Conservation (phyloP, 2,329 filamentous ascomycete genomes). For the Fusarium ramigenum region DNA sequence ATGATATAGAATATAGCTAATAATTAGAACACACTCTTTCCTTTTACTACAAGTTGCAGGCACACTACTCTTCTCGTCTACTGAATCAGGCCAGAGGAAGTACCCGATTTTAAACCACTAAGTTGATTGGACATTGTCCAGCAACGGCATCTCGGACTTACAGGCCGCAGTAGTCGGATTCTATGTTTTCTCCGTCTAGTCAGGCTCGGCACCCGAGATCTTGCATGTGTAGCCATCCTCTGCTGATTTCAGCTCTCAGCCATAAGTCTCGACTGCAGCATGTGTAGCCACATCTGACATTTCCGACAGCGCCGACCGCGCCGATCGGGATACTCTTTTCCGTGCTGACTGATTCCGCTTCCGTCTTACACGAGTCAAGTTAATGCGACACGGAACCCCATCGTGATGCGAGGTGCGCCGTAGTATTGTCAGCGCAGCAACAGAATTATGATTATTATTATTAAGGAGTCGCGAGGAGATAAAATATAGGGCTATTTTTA, state of each 20-base stretch:
- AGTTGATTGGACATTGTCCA: neutral
- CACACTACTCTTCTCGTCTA: too few species aligned
- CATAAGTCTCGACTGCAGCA: neutral
- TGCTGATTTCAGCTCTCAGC: neutral
- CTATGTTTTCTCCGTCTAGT: neutral
- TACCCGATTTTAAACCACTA: neutral
- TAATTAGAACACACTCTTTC: rapidly evolving
- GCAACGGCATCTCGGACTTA: neutral
- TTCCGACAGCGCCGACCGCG: neutral
- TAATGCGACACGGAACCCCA: neutral
- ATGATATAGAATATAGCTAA: rapidly evolving
- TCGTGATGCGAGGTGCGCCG: neutral
- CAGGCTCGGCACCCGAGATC: neutral
- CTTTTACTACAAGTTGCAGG: too few species aligned
- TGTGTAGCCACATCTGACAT: neutral
- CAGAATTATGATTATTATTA: rapidly evolving
- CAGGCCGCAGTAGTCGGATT: neutral
- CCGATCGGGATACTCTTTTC: neutral
- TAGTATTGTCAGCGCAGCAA: neutral
- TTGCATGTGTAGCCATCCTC: neutral
- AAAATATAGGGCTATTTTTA: neutral
- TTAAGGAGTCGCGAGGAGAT: neutral
- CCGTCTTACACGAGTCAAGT: neutral
- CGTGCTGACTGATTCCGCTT: neutral
- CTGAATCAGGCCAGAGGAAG: too few species aligned